phyloP scores from a whole-genome alignment of 2,329 filamentous ascomycete species.

The Ceratocystis cacaofunesta region DNA sequence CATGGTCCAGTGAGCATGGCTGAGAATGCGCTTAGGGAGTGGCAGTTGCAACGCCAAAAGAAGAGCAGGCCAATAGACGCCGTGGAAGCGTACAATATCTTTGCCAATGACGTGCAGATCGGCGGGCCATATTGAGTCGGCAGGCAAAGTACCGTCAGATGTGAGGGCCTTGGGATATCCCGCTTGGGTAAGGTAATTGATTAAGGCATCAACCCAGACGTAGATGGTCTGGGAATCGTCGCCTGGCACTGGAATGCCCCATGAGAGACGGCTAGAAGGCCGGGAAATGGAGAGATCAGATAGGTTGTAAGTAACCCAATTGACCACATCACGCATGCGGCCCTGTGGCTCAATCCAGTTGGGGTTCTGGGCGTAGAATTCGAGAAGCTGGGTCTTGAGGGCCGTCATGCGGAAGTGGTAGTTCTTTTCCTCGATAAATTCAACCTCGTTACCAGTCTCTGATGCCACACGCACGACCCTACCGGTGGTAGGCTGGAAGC shows the following conservation, averaged over 20 bases:
- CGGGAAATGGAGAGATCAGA: conserved; percentile 82
- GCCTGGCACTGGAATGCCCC: conserved; percentile 80
- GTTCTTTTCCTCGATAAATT: conserved; percentile 86
- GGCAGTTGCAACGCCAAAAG: conserved; percentile 76
- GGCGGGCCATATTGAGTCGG: conserved; percentile 69
- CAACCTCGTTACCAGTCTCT: conserved; percentile 83
- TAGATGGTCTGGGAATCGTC: conserved; percentile 85
- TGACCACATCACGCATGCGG: conserved; percentile 64
- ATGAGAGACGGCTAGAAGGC: conserved; percentile 59
- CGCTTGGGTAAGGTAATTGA: conserved; percentile 82
- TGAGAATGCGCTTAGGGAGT: conserved; percentile 63
- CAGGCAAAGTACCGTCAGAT: conserved; percentile 37
- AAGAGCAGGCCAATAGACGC: conserved; percentile 95
- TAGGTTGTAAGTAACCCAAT: conserved; percentile 61
- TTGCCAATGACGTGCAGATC: conserved; percentile 90
- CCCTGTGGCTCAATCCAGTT: conserved; percentile 57
- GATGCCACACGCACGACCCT: conserved; percentile 66
- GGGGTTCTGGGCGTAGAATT: conserved; percentile 66
- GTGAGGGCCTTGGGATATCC: conserved; percentile 29
- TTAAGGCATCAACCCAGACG: conserved; percentile 90
- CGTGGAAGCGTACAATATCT: conserved; percentile 92
- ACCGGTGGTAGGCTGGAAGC: conserved; percentile 66
- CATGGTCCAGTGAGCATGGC: conserved; percentile 93
- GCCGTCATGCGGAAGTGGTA: conserved; percentile 88
- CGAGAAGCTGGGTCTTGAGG: conserved; percentile 61